phyloP scores from a whole-genome alignment of 1,139 yeast species.

The Pichia kudriavzevii region DNA sequence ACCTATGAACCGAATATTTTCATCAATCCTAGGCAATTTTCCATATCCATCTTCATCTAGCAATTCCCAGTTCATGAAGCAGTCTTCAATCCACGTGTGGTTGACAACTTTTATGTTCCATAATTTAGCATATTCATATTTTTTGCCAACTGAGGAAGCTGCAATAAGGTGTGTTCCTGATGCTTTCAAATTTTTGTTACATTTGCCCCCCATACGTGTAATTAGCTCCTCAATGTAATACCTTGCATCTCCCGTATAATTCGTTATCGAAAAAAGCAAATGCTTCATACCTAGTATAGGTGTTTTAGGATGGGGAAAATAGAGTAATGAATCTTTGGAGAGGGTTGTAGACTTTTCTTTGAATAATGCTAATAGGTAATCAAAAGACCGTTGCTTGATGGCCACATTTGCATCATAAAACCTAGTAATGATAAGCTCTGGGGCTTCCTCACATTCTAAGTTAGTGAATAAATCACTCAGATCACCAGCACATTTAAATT shows the following conservation, averaged over 20 bases:
- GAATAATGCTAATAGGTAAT: constrained; percentile 9
- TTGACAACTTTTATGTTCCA: constrained; percentile 61
- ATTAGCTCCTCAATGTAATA: constrained; percentile 61
- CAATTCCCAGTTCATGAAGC: constrained; percentile 43
- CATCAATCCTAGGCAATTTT: constrained; percentile 26
- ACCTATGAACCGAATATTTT: constrained; percentile 43
- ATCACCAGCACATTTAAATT: constrained; percentile 4
- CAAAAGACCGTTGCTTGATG: constrained; percentile 9
- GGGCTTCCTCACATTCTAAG: no score
- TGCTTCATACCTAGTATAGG: constrained; percentile 48
- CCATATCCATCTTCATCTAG: constrained; percentile 30
- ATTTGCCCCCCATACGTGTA: constrained; percentile 64
- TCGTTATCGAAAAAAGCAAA: constrained; percentile 58
- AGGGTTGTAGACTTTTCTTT: constrained; percentile 1
- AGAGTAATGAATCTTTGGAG: constrained; percentile 36
- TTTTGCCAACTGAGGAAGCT: constrained; percentile 61
- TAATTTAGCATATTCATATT: constrained; percentile 60
- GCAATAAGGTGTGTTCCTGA: constrained; percentile 65
- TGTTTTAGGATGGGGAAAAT: constrained; percentile 58
- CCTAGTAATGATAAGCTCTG: no score
- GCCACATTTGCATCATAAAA: no score
- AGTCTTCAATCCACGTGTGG: constrained; percentile 86
- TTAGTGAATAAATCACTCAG: no score
- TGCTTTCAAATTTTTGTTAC: constrained; percentile 59
- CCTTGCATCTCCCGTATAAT: constrained; percentile 81